Evolutionary conservation across 768 basidiomycete genomes (phyloP), one percentile per base, ranked within the genome.

Genomic region (Rhodotorula sphaerocarpa): DNA sequence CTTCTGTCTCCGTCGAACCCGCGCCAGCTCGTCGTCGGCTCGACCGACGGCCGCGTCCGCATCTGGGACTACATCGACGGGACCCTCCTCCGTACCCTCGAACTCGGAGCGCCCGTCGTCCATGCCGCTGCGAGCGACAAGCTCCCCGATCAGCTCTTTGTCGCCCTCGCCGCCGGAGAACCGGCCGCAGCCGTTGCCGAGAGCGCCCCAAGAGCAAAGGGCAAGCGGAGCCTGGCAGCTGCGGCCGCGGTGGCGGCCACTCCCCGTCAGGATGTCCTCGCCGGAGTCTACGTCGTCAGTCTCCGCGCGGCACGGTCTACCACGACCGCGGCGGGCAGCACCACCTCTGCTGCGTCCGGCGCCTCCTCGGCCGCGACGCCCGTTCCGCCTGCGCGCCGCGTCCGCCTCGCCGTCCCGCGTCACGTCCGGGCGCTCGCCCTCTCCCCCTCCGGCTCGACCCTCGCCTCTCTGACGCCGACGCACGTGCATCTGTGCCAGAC

Each of bases 41-140:
- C 88, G 12, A 71, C 84, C 62, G 86, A 90, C 69, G 93, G 91
- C n/a, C 80, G 80, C 41, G 76, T 97, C 65, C 82, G 87, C 73
- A 77, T 95, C 30, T 99, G 95, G 95, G 90, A 97, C 76, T 92
- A 87, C 75, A 77, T 92, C 42, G 91, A 95, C 61, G 90, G 85
- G 9, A 78, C 80, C 12, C 76, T 95, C 16, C 77, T 96, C 27
- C 83, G 84, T 63, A 87, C 85, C 3, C 81, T 95, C 65, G 79
- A 82, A 59, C 72, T 90, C 47, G 79, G 79, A 33, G 82, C 86
- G 62, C 83, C 86, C 20, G 83, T 92, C 69, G 81, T 82, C 66
- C 80, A 82, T 70, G 76, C 91, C 57, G 85, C 86, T 62, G 82
- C 82, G 0, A 88, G 90, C 71, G 80, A 83, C 66, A 78, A 79